Conservation (phyloP, 257 asterid species). For the Plectranthus barbatus region DNA sequence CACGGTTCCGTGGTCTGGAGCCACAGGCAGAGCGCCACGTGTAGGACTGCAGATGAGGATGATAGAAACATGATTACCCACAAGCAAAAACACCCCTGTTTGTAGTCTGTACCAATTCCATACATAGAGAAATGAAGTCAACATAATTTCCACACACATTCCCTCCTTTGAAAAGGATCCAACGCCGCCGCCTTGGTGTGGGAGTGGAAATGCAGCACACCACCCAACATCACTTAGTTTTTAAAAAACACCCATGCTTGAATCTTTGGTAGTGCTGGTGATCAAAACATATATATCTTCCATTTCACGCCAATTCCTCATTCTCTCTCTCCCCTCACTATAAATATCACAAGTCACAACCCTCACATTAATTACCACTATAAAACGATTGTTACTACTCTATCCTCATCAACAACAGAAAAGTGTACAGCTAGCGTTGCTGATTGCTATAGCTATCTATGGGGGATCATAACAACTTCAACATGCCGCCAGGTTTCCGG, state of each 20-base stretch:
- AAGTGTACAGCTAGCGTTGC: too few species aligned
- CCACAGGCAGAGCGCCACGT: constrained; percentile 22
- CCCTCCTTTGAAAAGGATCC: constrained; percentile 29
- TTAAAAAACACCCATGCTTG: constrained; percentile 10
- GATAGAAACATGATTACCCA: constrained; percentile 34
- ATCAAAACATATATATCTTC: constrained; percentile 42
- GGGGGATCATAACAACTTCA: constrained; percentile 58
- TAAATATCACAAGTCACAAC: constrained; percentile 30
- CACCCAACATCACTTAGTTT: neutral
- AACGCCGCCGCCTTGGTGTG: constrained; percentile 33
- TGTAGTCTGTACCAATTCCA: too few species aligned
- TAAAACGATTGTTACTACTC: neutral
- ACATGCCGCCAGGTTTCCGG: constrained; percentile 91
- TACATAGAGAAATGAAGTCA: constrained; percentile 17
- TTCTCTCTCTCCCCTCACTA: constrained; percentile 22
- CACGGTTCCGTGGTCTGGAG: constrained; percentile 16
- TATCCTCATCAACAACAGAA: neutral
- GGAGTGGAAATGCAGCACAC: neutral
- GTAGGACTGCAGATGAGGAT: constrained; percentile 26
- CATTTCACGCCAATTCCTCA: constrained; percentile 50
- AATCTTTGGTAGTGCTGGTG: constrained; percentile 25
- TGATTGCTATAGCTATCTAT: neutral
- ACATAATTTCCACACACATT: constrained; percentile 1
- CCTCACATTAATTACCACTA: neutral
- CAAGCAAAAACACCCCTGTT: neutral